Base-by-base conservation (phyloP, 306 rosid species). In the Cucumis hystrix region DNA sequence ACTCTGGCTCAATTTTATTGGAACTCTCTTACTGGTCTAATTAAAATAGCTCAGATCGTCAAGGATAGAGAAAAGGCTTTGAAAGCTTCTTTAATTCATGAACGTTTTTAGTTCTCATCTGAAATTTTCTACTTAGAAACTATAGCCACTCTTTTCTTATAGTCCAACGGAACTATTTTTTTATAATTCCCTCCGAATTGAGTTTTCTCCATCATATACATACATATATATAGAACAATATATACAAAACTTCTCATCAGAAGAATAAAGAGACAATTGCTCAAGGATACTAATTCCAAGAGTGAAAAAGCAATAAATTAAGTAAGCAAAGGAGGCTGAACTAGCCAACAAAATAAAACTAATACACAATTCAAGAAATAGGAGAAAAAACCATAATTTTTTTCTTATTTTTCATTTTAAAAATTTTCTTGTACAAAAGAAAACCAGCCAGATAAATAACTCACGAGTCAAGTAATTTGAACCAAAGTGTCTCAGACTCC, bases 401-500 rank as follows among this genome's bases (percentile, higher is more conserved):
- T 23, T 28, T 57, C 62, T 8, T 20, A 57, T 57, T 12, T 21
- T 63, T 63, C 9, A 7, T n/a, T 56, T 56, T n/a, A 35, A 63
- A 63, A 63, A 25, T 3, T 16, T 63, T 63, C 20, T 63, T 63
- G 15, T 63, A 39, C 43, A 63, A 30, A 63, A 30, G 40, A 45
- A 49, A 76, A 61, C 47, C 13, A 56, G 17, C 61, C 17, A 54
- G 12, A 79, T 64, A 79, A 74, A 35, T 39, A 78, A 86, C 98
- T 84, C 86, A 94, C 97, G 93, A 92, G 89, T 92, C 97, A 16
- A 95, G 97, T 82, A 95, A 89, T 84, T 84, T 90, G 86, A 95
- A 92, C 99, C 99, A 95, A 67, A 92, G 91, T 81, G 91, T 86
- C 86, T 95, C 97, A 52, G 97, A 87, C 81, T 95, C 97, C 89